Percentiles rank a stretch among this genome's conserved stretches.
Evolutionary conservation across 148 eudicot genomes (phyloP).

Genomic region (Camellia lanceoleosa): DNA sequence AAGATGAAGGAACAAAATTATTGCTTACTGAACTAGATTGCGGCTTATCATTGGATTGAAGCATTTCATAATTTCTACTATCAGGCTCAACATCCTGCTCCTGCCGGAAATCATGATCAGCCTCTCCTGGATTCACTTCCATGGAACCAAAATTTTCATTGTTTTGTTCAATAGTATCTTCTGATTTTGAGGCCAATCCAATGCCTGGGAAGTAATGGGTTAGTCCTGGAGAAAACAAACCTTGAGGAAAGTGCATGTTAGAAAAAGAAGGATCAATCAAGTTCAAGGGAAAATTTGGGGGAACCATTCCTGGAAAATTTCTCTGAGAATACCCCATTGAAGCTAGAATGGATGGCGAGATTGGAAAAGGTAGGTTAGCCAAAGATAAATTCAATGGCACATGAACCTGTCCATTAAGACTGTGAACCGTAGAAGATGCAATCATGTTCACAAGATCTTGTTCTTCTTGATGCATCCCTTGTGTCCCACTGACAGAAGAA

Average conservation of each 20-base stretch:
- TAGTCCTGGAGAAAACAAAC: conserved; percentile 47
- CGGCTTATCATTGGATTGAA: conserved; percentile 41
- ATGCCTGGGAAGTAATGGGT: conserved; percentile 51
- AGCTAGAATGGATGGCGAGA: conserved; percentile 63
- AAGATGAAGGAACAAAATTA: conserved; percentile 39
- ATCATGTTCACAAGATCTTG: conserved; percentile 78
- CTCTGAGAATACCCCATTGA: conserved; percentile 62
- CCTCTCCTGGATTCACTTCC: conserved; percentile 41
- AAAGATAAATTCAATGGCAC: conserved; percentile 58
- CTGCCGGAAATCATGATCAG: conserved; percentile 55
- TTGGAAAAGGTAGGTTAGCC: conserved; percentile 53
- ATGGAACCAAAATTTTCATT: conserved; percentile 41
- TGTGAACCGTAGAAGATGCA: conserved; percentile 55
- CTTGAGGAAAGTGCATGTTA: conserved; percentile 63
- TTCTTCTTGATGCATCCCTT: conserved; percentile 67
- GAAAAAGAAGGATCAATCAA: conserved; percentile 53
- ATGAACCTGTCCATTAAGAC: conserved; percentile 52
- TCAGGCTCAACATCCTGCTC: conserved; percentile 46
- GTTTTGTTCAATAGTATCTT: conserved; percentile 30
- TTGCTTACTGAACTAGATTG: conserved; percentile 34
- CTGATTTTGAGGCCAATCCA: conserved; percentile 42
- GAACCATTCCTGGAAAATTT: conserved; percentile 52
- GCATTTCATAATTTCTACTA: conserved; percentile 36
- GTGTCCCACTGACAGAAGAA: conserved; percentile 38
- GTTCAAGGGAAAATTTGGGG: conserved; percentile 53